Conservation (phyloP, 129 eudicot genomes). For the Logfia minima region DNA sequence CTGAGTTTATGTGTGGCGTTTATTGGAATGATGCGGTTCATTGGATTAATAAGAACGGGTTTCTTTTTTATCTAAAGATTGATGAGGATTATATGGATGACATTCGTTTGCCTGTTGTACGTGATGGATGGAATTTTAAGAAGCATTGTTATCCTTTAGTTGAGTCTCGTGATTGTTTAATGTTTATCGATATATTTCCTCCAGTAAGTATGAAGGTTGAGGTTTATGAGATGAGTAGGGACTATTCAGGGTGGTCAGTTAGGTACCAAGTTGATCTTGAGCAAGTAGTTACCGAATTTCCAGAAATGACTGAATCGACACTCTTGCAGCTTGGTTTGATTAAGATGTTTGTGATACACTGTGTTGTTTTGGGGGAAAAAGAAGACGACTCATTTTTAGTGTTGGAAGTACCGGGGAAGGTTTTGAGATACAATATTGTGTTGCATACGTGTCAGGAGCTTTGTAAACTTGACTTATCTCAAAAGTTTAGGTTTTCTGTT, state of each 20-base stretch:
- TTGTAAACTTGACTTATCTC: slow-evolving; percentile 27
- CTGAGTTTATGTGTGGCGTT: slow-evolving; percentile 43
- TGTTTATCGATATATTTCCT: slow-evolving; percentile 35
- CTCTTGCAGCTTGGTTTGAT: background rate
- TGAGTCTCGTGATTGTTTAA: slow-evolving; percentile 46
- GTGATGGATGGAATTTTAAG: slow-evolving; percentile 20
- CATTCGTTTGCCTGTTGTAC: slow-evolving; percentile 30
- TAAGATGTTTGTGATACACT: slow-evolving; percentile 19
- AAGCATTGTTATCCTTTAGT: slow-evolving; percentile 40
- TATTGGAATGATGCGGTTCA: slow-evolving; percentile 47
- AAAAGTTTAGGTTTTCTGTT: slow-evolving; percentile 19
- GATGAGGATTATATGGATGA: slow-evolving; percentile 32
- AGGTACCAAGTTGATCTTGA: slow-evolving; percentile 40
- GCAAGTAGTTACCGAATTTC: slow-evolving; percentile 18
- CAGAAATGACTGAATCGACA: background rate
- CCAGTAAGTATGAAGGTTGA: slow-evolving; percentile 21
- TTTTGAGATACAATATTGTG: slow-evolving; percentile 34
- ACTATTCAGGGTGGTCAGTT: slow-evolving; percentile 35
- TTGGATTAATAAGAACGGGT: slow-evolving; percentile 42
- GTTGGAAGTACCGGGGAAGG: slow-evolving; percentile 43
- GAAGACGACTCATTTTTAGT: slow-evolving; percentile 45
- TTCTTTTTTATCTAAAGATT: slow-evolving; percentile 30
- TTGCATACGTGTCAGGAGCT: slow-evolving; percentile 34
- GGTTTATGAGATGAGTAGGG: slow-evolving; percentile 37
- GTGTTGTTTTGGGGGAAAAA: slow-evolving; percentile 32